These are phyloP conservation scores for Aspergillus unguis DNA, from an alignment of 2,329 filamentous ascomycete genomes.

Conservation along the genomic window DNA sequence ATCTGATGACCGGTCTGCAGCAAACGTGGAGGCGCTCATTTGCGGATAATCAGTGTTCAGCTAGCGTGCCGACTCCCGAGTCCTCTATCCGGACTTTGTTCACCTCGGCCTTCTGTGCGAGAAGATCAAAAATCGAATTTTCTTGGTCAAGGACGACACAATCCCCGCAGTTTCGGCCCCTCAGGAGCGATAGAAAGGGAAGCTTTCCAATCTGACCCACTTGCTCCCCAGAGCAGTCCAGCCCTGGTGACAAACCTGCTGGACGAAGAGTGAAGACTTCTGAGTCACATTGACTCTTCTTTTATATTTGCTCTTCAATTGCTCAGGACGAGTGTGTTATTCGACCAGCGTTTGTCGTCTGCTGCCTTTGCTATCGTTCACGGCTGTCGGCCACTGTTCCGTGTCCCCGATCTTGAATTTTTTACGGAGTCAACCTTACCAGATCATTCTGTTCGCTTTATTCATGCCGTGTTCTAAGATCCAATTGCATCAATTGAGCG, in stretches of 20 bases:
- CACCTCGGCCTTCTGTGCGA: constrained; percentile 16
- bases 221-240: not conserved
- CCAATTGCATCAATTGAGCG: not conserved
- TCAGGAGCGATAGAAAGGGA: not conserved
- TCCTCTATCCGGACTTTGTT: not conserved
- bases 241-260: not conserved
- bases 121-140: not conserved
- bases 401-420: not conserved
- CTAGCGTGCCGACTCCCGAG: not conserved
- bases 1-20: not conserved
- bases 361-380: not conserved
- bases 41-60: not conserved
- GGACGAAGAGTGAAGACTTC: not conserved
- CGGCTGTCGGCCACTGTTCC: not conserved
- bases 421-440: not conserved
- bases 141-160: constrained; percentile 1
- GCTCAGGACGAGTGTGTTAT: too few species aligned
- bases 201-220: not conserved
- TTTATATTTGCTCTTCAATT: not conserved
- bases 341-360: not conserved
- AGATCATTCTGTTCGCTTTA: not conserved
- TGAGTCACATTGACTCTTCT: constrained; percentile 3
- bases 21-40: not conserved
- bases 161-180: constrained; percentile 1
- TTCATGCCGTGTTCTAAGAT: not conserved